Conservation (phyloP, 257 asterid genomes). For the Capsicum pubescens region DNA sequence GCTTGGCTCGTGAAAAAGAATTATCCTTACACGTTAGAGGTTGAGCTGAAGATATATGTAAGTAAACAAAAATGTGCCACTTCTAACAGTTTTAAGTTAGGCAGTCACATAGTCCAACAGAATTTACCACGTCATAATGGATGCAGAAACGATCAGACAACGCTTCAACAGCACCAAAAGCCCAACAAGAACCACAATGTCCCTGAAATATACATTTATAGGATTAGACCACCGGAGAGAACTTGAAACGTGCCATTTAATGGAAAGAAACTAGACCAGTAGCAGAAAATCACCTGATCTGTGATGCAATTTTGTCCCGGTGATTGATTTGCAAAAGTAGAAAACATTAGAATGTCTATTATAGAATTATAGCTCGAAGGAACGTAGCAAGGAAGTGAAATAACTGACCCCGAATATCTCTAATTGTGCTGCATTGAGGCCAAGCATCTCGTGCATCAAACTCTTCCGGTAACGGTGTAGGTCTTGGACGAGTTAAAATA, state of each 20-base stretch:
- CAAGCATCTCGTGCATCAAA: slow-evolving; percentile 89
- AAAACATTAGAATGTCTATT: slow-evolving; percentile 42
- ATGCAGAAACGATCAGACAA: slow-evolving; percentile 94
- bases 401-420: slow-evolving; percentile 77
- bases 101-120: not conserved
- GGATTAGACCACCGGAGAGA: not conserved
- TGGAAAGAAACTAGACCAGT: not conserved
- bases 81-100: not conserved
- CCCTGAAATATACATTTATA: slow-evolving; percentile 58
- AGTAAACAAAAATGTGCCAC: not conserved
- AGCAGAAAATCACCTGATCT: slow-evolving; percentile 77
- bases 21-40: not conserved
- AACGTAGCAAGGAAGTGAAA: slow-evolving; percentile 15
- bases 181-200: slow-evolving; percentile 99
- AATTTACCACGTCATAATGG: slow-evolving; percentile 60
- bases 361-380: slow-evolving; percentile 23
- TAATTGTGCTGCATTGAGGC: slow-evolving; percentile 80
- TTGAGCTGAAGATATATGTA: not conserved
- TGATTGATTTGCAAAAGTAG: slow-evolving; percentile 31
- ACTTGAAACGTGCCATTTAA: not conserved
- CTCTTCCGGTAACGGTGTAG: slow-evolving; percentile 55
- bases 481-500: slow-evolving; percentile 54
- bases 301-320: slow-evolving; percentile 42
- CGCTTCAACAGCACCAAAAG: slow-evolving; percentile 92
- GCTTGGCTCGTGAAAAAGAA: not conserved